phyloP scores from a whole-genome alignment of 768 basidiomycete genomes.

The Cystoderma amianthinum region DNA sequence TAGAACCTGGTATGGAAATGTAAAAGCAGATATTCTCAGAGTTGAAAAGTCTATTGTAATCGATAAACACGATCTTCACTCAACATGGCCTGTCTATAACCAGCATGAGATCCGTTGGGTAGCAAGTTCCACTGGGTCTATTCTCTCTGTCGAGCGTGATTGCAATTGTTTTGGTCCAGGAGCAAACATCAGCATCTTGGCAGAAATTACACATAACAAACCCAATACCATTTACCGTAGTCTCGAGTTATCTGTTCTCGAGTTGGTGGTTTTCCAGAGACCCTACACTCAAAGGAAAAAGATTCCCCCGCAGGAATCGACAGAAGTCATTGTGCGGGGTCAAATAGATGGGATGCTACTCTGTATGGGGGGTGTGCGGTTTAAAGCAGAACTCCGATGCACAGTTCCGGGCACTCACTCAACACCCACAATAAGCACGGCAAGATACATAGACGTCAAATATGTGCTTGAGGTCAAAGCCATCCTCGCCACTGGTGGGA shows the following conservation, averaged over 20 bases:
- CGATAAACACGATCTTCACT: constrained; percentile 91
- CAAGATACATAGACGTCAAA: constrained; percentile 79
- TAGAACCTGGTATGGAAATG: constrained; percentile 78
- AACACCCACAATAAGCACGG: constrained; percentile 75
- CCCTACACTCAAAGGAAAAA: constrained; percentile 49
- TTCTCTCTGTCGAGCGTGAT: constrained; percentile 67
- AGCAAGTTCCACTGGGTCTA: constrained; percentile 60
- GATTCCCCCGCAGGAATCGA: constrained; percentile 48
- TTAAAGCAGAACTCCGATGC: constrained; percentile 68
- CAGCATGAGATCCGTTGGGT: constrained; percentile 69
- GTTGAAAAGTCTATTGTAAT: constrained; percentile 69
- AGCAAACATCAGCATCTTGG: constrained; percentile 68
- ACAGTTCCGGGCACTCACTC: constrained; percentile 68
- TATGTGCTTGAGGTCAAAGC: constrained; percentile 77
- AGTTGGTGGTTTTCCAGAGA: constrained; percentile 68
- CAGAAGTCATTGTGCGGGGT: constrained; percentile 59
- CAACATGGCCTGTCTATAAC: constrained; percentile 87
- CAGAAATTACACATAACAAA: constrained; percentile 66
- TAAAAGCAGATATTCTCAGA: constrained; percentile 63
- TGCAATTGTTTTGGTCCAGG: constrained; percentile 83
- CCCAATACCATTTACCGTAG: constrained; percentile 70
- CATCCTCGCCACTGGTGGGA: constrained; percentile 60
- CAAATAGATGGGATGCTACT: constrained; percentile 62
- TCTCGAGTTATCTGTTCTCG: constrained; percentile 76
- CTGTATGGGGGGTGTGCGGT: constrained; percentile 66